A percentile compares a stretch with the other conserved stretches of the same genome.
Conservation (phyloP, 176 grass and related monocot species). For the Eleusine indica region DNA sequence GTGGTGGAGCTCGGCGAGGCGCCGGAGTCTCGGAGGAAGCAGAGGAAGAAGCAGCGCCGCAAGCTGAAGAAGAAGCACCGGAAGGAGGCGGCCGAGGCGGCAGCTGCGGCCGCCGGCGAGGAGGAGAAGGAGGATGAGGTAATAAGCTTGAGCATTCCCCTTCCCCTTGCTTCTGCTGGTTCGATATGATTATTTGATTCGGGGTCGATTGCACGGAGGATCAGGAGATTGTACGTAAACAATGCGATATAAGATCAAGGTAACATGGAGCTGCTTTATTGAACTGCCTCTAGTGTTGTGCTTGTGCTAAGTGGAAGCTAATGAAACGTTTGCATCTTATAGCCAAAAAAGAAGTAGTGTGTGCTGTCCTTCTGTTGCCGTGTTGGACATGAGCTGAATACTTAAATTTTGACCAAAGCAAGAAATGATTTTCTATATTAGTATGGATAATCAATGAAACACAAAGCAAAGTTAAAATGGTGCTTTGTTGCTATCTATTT, state of each 20-base stretch:
- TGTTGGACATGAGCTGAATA: neutral
- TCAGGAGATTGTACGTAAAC: neutral
- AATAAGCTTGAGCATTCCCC: neutral
- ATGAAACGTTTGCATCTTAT: neutral
- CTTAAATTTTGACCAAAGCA: neutral
- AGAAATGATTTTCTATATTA: neutral
- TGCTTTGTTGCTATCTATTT: neutral
- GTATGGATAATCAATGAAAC: neutral
- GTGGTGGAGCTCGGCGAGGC: constrained; percentile 39
- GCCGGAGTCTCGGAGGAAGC: constrained; percentile 41
- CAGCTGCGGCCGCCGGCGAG: neutral
- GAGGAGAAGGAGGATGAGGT: neutral
- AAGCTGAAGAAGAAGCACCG: constrained; percentile 49
- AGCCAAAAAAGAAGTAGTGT: neutral
- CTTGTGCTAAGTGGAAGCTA: neutral
- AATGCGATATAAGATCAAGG: neutral
- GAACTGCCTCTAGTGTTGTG: neutral
- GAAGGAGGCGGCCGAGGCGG: constrained; percentile 37
- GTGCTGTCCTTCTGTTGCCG: neutral
- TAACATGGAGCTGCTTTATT: neutral
- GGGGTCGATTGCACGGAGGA: neutral
- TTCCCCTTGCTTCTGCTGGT: neutral
- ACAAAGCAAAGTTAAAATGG: neutral
- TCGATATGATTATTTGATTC: neutral
- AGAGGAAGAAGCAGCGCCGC: constrained; percentile 52